Percentiles rank a stretch among this genome's conserved stretches.
Evolutionary conservation across 1,139 yeast genomes (phyloP).

Genomic region (Geotrichum cucujoidarum): DNA sequence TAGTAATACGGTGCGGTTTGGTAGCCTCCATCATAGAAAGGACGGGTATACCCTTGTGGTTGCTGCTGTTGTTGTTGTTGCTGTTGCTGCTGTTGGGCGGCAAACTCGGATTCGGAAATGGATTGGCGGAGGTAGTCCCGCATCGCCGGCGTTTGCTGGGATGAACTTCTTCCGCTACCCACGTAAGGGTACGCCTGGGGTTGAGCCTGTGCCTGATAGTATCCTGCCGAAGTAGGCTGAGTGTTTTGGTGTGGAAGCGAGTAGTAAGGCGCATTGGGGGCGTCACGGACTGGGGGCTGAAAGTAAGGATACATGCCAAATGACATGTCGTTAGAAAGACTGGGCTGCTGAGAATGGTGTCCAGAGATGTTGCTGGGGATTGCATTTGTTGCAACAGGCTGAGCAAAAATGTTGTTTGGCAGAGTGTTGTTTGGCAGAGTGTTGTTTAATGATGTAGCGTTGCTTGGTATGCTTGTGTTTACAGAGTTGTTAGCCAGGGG

Average conservation of each 20-base stretch:
- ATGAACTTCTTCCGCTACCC: background rate
- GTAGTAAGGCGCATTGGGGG: background rate
- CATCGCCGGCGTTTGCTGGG: background rate
- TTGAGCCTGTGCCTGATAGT: background rate
- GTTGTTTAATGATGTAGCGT: background rate
- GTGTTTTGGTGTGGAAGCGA: background rate
- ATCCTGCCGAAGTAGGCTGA: background rate
- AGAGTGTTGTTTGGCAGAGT: background rate
- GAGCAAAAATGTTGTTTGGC: background rate
- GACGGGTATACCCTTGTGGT: background rate
- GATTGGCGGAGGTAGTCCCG: conserved; percentile 3
- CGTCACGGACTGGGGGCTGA: background rate
- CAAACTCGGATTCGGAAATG: conserved; percentile 1
- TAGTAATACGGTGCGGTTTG: background rate
- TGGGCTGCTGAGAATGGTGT: conserved; percentile 1
- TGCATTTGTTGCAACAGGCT: too few species aligned
- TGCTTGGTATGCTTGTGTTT: background rate
- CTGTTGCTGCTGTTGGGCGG: conserved; percentile 4
- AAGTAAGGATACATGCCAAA: conserved; percentile 1
- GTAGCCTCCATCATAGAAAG: background rate
- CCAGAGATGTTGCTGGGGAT: too few species aligned
- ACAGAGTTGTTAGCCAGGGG: background rate
- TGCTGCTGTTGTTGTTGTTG: conserved; percentile 5
- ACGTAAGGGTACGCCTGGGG: background rate
- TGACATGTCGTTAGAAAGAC: conserved; percentile 4